phyloP scores from a whole-genome alignment of 768 basidiomycete genomes.

The Coprinopsis sp. region DNA sequence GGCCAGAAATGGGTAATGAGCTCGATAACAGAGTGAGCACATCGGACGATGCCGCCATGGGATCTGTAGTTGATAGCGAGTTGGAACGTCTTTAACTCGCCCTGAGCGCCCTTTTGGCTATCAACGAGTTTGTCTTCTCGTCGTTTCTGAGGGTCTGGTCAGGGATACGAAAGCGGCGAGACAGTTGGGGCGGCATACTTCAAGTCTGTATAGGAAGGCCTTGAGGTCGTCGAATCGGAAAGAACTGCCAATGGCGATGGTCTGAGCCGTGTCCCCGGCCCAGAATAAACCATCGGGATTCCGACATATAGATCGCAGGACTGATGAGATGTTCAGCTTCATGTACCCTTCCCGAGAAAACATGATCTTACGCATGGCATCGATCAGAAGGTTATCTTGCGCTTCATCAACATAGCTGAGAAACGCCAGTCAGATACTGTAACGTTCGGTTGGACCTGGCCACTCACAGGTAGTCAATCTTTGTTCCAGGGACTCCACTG shows the following conservation, averaged over 20 bases:
- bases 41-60: constrained; percentile 70
- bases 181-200: constrained; percentile 37
- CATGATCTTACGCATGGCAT: constrained; percentile 44
- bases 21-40: constrained; percentile 61
- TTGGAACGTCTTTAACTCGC: constrained; percentile 41
- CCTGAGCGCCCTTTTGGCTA: constrained; percentile 1
- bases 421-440: not conserved
- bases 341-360: not conserved
- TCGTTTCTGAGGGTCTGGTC: constrained; percentile 8
- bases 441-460: not conserved
- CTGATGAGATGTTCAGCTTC: constrained; percentile 26
- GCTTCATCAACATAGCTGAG: constrained; percentile 68
- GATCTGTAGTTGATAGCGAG: constrained; percentile 65
- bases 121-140: constrained; percentile 10
- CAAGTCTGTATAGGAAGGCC: constrained; percentile 57
- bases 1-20: constrained; percentile 61
- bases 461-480: constrained; percentile 53
- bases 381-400: constrained; percentile 68
- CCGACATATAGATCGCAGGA: constrained; percentile 55
- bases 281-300: constrained; percentile 69
- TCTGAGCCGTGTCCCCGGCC: constrained; percentile 80
- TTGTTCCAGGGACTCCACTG: constrained; percentile 33
- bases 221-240: constrained; percentile 71
- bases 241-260: constrained; percentile 67
- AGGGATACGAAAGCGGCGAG: not conserved